phyloP scores from a whole-genome alignment of 495 filamentous ascomycete genomes.

The Xylaria longipes region DNA sequence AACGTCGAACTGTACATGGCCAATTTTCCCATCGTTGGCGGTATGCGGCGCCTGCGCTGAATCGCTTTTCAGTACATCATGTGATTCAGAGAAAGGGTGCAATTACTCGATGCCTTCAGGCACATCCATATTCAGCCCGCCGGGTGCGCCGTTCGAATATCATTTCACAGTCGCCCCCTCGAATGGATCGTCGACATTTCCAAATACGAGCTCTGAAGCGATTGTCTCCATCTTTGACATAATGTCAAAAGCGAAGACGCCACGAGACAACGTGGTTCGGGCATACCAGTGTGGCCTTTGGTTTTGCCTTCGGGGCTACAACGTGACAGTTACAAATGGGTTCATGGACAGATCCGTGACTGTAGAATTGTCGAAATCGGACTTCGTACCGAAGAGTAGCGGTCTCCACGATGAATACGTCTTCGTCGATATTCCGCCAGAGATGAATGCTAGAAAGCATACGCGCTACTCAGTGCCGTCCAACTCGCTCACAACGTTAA shows the following conservation, averaged over 20 bases:
- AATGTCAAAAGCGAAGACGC: conserved; percentile 33
- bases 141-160: conserved; percentile 29
- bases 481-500: conserved; percentile 38
- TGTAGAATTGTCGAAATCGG: conserved; percentile 41
- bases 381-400: conserved; percentile 26
- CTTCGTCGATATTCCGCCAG: conserved; percentile 40
- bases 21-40: conserved; percentile 44
- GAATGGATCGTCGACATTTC: conserved; percentile 29
- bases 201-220: conserved; percentile 30
- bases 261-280: conserved; percentile 13
- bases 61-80: conserved; percentile 28
- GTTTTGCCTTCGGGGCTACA: conserved; percentile 45
- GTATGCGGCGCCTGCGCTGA: conserved; percentile 42
- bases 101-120: conserved; percentile 41
- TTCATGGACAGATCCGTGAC: conserved; percentile 32
- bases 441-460: conserved; percentile 36
- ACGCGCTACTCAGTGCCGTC: conserved; percentile 39
- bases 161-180: conserved; percentile 41
- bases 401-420: conserved; percentile 35
- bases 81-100: conserved; percentile 33
- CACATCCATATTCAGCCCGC: conserved; percentile 31
- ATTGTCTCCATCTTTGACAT: conserved; percentile 47
- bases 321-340: conserved; percentile 38
- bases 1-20: conserved; percentile 46
- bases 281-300: conserved; percentile 43